Conservation (phyloP, 768 basidiomycete genomes). For the Boletales sp. region DNA sequence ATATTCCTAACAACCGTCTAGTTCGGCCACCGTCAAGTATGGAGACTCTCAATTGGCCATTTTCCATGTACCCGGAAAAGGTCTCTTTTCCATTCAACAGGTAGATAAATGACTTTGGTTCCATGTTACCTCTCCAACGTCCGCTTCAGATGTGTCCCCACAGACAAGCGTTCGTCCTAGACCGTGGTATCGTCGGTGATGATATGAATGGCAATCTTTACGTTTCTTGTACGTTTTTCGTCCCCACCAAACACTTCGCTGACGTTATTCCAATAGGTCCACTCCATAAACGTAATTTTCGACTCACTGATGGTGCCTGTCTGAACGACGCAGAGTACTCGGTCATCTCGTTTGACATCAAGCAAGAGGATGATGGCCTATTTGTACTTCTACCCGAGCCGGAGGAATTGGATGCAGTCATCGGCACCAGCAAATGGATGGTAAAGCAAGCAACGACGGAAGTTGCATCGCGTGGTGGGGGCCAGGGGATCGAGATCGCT, state of each 20-base stretch:
- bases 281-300: conserved; percentile 66
- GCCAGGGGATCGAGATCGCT: conserved; percentile 36
- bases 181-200: conserved; percentile 67
- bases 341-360: conserved; percentile 59
- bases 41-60: conserved; percentile 67
- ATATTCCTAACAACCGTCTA: conserved; percentile 3
- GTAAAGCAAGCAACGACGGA: conserved; percentile 49
- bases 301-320: conserved; percentile 52
- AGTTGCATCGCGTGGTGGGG: conserved; percentile 26
- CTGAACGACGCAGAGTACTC: conserved; percentile 56
- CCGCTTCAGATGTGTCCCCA: conserved; percentile 41
- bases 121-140: not conserved
- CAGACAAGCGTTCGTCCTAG: conserved; percentile 64
- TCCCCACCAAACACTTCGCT: not conserved
- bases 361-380: conserved; percentile 41
- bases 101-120: conserved; percentile 31
- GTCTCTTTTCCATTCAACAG: conserved; percentile 67
- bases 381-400: conserved; percentile 50
- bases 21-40: conserved; percentile 53
- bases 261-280: conserved; percentile 37
- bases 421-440: conserved; percentile 66
- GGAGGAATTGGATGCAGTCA: conserved; percentile 52
- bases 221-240: conserved; percentile 40
- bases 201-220: conserved; percentile 51
- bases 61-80: conserved; percentile 56